Conservation (phyloP, 768 basidiomycete species). For the Pulveroboletus ravenelii region DNA sequence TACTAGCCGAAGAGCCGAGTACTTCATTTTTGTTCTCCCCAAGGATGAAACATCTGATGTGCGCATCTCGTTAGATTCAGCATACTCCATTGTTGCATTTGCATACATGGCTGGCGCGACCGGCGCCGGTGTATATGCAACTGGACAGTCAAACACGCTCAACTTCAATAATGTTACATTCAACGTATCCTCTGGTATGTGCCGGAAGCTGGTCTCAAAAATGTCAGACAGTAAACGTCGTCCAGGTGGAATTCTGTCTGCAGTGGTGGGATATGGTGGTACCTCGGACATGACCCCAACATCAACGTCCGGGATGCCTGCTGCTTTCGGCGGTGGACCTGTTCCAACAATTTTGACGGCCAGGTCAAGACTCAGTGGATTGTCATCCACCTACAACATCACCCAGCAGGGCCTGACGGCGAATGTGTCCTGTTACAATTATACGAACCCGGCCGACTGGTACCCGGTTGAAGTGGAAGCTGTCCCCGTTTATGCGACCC, state of each 20-base stretch:
- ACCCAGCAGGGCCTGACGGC: background rate
- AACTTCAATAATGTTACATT: background rate
- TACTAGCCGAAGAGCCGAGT: background rate
- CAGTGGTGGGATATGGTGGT: background rate
- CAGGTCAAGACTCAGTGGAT: background rate
- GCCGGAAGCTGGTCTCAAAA: background rate
- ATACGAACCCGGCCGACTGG: background rate
- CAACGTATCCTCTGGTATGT: background rate
- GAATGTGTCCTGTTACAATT: background rate
- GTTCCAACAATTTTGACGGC: background rate
- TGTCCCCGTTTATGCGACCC: background rate
- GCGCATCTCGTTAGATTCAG: background rate
- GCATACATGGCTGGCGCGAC: background rate
- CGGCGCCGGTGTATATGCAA: background rate
- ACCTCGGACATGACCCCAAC: background rate
- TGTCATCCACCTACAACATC: background rate
- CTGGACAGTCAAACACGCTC: background rate
- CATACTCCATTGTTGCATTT: background rate
- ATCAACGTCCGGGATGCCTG: background rate
- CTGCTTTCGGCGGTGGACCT: background rate
- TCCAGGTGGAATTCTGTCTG: background rate
- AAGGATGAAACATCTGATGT: background rate
- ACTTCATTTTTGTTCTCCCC: background rate
- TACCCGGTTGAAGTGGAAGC: background rate
- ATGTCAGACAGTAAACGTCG: background rate